Evolutionary conservation across 768 basidiomycete species (phyloP), one percentile per base, ranked within the genome.

Genomic region (Lactarius tabidus): DNA sequence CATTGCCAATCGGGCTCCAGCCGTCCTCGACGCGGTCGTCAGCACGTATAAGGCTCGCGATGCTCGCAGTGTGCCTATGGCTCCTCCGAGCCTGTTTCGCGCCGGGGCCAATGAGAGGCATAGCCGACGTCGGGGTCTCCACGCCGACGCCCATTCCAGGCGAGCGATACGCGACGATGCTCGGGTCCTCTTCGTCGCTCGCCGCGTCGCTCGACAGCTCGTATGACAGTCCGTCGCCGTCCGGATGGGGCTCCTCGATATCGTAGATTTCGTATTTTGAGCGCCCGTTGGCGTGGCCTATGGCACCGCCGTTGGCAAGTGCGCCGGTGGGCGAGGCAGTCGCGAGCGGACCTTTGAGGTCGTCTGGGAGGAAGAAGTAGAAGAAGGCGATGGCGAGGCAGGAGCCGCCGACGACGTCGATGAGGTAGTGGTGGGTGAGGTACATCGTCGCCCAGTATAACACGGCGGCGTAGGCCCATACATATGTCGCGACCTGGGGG

Each of bases 371-470:
- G 77, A 88, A 88, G 68, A 91, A 72, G 79, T 93, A 98, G 81
- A 98, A 98, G 72, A 85, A 88, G 23, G 84, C 82, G 41, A 89
- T 88, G 55, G 95, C 89, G 67, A 99, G 84, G 73, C 95, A 96
- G 0, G 90, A 92, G 17, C 97, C 97, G 12, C 88, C 91, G 57
- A 94, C 92, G 73, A 98, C 92, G 73, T 99, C 97, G 77, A 99
- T 95, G 73, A 99, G 89, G 80, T 98, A 98, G 79, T 98, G 96
- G 76, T 97, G 94, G 4, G 92, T 93, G 71, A 96, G 89, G 79
- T 96, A 98, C 96, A 98, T 98, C 28, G 96, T 98, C 12, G 92
- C 88, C 97, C 97, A 99, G 75, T 96, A 98, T 5, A 99, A 84
- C 20, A 92, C 78, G 7, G 84, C 86, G 2, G 87, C 88, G 76